Percentiles rank a stretch among this genome's conserved stretches.
Evolutionary conservation across 2,329 filamentous ascomycete species (phyloP).

Genomic region (Coleophoma cylindrospora): DNA sequence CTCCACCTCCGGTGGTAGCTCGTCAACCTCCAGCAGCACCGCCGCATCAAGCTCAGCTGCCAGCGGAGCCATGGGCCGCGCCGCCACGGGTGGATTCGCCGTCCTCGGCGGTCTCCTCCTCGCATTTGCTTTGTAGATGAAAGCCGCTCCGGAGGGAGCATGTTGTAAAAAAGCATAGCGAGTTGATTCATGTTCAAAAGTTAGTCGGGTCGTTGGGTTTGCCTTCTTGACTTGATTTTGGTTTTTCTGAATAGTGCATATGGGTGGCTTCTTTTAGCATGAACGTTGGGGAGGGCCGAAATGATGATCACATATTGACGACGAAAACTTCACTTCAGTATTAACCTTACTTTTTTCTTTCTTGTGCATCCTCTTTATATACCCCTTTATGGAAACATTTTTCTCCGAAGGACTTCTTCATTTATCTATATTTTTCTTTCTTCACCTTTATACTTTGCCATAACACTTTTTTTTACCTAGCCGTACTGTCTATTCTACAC

Average conservation of each 20-base stretch:
- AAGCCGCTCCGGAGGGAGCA: no score
- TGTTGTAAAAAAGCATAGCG: neutral
- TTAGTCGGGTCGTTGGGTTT: neutral
- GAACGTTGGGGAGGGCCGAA: neutral
- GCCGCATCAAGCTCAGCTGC: neutral
- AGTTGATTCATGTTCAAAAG: neutral
- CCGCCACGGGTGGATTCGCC: slow-evolving; percentile 14
- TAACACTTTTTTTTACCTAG: no score
- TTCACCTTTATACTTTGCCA: no score
- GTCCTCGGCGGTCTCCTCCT: slow-evolving; percentile 15
- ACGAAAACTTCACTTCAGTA: neutral
- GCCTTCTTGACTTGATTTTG: neutral
- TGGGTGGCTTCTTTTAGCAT: neutral
- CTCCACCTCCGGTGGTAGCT: neutral
- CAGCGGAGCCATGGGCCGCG: slow-evolving; percentile 5
- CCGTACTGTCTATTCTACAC: no score
- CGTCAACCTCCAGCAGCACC: neutral
- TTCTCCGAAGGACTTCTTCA: no score
- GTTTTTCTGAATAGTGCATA: neutral
- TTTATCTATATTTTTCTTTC: no score
- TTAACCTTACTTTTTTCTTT: neutral
- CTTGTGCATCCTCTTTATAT: neutral
- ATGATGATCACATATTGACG: neutral
- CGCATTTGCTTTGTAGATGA: slow-evolving; percentile 17
- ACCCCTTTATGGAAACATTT: no score